Evolutionary conservation across 2,329 filamentous ascomycete species (phyloP).

Genomic region (Aspergillus hortae): DNA sequence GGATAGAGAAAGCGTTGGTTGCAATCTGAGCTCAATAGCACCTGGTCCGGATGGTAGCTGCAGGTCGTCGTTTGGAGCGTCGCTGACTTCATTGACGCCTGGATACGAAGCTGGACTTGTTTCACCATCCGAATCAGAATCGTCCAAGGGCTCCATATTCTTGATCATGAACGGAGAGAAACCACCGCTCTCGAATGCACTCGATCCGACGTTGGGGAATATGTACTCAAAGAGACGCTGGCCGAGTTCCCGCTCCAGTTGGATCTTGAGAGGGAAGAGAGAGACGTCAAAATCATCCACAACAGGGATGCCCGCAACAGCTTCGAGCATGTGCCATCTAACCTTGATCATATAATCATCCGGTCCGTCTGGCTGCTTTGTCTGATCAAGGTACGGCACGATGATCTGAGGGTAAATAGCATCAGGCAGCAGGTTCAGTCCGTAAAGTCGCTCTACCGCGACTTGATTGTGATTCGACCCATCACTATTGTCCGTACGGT

Average conservation of each 20-base stretch:
- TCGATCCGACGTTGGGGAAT: conserved; percentile 75
- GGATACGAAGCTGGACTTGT: conserved; percentile 22
- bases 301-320: conserved; percentile 94
- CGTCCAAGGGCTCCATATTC: conserved; percentile 49
- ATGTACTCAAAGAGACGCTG: conserved; percentile 96
- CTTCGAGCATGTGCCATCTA: conserved; percentile 97
- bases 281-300: conserved; percentile 97
- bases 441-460: conserved; percentile 81
- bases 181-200: conserved; percentile 46
- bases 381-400: conserved; percentile 74
- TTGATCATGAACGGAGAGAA: conserved; percentile 52
- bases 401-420: conserved; percentile 97
- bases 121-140: conserved; percentile 48
- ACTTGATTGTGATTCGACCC: conserved; percentile 93
- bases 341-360: conserved; percentile 83
- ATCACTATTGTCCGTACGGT: conserved; percentile 94
- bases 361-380: conserved; percentile 53
- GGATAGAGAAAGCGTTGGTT: conserved; percentile 67
- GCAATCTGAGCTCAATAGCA: conserved; percentile 75
- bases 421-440: conserved; percentile 83
- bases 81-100: conserved; percentile 39
- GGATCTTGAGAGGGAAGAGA: conserved; percentile 86
- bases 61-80: conserved; percentile 42
- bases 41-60: conserved; percentile 58
- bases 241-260: conserved; percentile 87